These are phyloP conservation scores for Xerocomus potaroensis DNA, from an alignment of 768 basidiomycete genomes.

Conservation along the genomic window DNA sequence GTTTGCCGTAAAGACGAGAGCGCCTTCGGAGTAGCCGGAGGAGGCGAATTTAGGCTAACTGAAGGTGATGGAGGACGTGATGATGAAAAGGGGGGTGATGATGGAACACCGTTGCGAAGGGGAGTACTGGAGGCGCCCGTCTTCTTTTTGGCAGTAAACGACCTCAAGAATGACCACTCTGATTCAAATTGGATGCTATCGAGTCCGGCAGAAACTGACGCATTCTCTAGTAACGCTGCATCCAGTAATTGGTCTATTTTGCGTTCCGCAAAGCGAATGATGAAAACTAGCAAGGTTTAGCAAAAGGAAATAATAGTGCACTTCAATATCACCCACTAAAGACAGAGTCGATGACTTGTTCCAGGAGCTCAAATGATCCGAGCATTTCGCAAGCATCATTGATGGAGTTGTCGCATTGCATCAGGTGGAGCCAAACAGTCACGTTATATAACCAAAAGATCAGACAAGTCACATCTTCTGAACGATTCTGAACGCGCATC, in stretches of 20 bases:
- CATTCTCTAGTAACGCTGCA: slow-evolving; percentile 74
- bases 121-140: slow-evolving; percentile 21
- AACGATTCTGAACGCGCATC: slow-evolving; percentile 51
- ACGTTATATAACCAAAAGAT: slow-evolving; percentile 96
- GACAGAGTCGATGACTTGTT: slow-evolving; percentile 91
- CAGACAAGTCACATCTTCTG: slow-evolving; percentile 81
- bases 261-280: slow-evolving; percentile 89
- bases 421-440: slow-evolving; percentile 84
- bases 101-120: slow-evolving; percentile 36
- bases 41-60: slow-evolving; percentile 36
- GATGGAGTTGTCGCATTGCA: slow-evolving; percentile 80
- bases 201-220: slow-evolving; percentile 71
- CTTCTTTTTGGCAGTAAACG: slow-evolving; percentile 65
- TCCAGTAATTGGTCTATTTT: slow-evolving; percentile 87
- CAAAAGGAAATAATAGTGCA: neutral
- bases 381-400: slow-evolving; percentile 78
- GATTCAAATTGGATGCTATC: slow-evolving; percentile 90
- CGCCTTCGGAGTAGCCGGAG: slow-evolving; percentile 46
- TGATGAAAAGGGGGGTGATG: slow-evolving; percentile 46
- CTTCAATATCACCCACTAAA: slow-evolving; percentile 56
- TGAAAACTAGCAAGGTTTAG: slow-evolving; percentile 61
- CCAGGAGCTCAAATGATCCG: slow-evolving; percentile 79
- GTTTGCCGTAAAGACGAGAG: slow-evolving; percentile 70
- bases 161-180: slow-evolving; percentile 89
- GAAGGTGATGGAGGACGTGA: slow-evolving; percentile 53